Evolutionary conservation across 192 early-diverging fungal genomes (phyloP), one percentile per base, ranked within the genome.

Genomic region (Linderina pennispora): DNA sequence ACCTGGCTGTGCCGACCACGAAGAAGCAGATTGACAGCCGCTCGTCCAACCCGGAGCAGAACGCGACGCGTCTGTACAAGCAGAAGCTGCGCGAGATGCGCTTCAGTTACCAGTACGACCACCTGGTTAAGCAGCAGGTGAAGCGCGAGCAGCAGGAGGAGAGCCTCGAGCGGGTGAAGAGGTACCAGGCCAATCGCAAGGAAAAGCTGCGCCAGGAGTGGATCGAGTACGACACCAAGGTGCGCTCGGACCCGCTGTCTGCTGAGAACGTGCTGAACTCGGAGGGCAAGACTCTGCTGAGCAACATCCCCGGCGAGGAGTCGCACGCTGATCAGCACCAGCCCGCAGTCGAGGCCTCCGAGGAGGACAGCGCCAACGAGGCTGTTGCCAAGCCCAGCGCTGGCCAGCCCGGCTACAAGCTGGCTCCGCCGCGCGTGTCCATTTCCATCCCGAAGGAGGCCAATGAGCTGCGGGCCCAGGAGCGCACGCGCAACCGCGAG

Each of bases 191-290:
- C 16, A 56, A 60, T 10, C 32, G 45, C 19, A 40, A 50, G 7
- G 49, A 45, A 7, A 48, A 65, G 50, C 43, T 63, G 36, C 32
- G 18, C 21, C 32, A 33, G 17, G 61, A 63, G 45, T 60, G 61
- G 0, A 17, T 37, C 3, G 51, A 51, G 13, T 75, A 60, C 38
- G 52, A 65, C 40, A 26, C 36, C 9, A 48, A 60, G 36, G 43
- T 75, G 10, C 48, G 45, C 21, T 36, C 49, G 9, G 72, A 75
- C 23, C 72, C 72, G 33, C 37, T 69, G n/a, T 69, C 65, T 3
- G 57, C 72, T 5, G 64, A 59, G 21, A 75, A 75, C 41, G 64
- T 75, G 21, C 42, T 75, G 34, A 75, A 75, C 22, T 36, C 61
- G 10, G 65, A 75, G 45, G 72, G 72, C 22, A 47, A 36, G 33